phyloP scores from a whole-genome alignment of 1,284 basidiomycete genomes.

The Leccinum fallax region DNA sequence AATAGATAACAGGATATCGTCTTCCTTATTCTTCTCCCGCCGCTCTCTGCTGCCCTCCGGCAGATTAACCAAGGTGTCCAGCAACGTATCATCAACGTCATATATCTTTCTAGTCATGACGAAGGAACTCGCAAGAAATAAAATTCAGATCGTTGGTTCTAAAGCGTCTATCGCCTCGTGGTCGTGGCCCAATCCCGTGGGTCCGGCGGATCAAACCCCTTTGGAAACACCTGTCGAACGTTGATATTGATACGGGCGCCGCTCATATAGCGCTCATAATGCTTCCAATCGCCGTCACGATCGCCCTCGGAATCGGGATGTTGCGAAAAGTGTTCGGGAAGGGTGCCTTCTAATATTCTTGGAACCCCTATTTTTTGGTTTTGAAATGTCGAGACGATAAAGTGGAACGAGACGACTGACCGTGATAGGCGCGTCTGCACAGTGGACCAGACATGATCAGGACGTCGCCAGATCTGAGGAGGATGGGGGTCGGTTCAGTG shows the following conservation, averaged over 20 bases:
- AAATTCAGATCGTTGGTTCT: not conserved
- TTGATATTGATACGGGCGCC: slow-evolving; percentile 86
- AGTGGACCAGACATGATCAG: slow-evolving; percentile 90
- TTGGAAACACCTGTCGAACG: slow-evolving; percentile 85
- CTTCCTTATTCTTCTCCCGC: not conserved
- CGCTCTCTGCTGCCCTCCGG: slow-evolving; percentile 1
- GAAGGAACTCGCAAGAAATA: not conserved
- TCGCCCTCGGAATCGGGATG: slow-evolving; percentile 13
- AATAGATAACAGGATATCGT: slow-evolving; percentile 10
- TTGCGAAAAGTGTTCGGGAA: slow-evolving; percentile 63
- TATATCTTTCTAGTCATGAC: slow-evolving; percentile 6
- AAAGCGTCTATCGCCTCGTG: not conserved
- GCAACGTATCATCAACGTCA: not conserved
- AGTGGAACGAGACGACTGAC: slow-evolving; percentile 39
- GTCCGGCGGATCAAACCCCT: slow-evolving; percentile 55
- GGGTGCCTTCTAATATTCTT: slow-evolving; percentile 76
- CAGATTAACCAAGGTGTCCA: slow-evolving; percentile 1
- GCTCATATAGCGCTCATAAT: slow-evolving; percentile 64
- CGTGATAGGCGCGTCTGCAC: slow-evolving; percentile 85
- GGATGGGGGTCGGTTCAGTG: slow-evolving; percentile 72
- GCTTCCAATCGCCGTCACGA: slow-evolving; percentile 50
- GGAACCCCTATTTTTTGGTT: slow-evolving; percentile 66
- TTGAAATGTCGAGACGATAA: not conserved
- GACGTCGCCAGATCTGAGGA: slow-evolving; percentile 86
- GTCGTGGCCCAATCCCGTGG: not conserved